A percentile compares a stretch with the other conserved stretches of the same genome.
These are phyloP conservation scores for Mycosphaerella arachidis DNA, from an alignment of 2,329 filamentous ascomycete species.

Conservation along the genomic window DNA sequence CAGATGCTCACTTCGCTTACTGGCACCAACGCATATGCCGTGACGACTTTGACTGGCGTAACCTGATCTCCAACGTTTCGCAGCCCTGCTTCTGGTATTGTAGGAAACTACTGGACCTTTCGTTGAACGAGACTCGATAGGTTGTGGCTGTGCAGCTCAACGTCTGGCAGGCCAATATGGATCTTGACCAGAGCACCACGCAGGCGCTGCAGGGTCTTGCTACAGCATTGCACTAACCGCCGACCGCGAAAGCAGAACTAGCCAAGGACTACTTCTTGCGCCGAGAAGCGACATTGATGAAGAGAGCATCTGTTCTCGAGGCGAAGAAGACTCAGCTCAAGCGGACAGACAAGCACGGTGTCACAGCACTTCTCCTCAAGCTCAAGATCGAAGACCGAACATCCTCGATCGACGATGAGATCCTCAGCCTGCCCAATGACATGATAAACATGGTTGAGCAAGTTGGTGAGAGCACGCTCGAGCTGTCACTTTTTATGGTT, in stretches of 20 bases:
- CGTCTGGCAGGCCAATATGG: background rate
- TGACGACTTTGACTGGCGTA: background rate
- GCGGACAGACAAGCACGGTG: background rate
- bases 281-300: background rate
- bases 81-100: background rate
- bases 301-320: background rate
- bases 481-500: background rate
- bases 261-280: constrained; percentile 5
- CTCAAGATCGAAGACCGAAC: constrained; percentile 2
- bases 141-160: constrained; percentile 6
- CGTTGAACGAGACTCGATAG: background rate
- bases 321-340: background rate
- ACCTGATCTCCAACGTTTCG: background rate
- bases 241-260: background rate
- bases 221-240: background rate
- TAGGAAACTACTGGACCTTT: background rate
- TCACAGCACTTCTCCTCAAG: background rate
- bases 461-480: background rate
- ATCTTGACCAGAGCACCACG: background rate
- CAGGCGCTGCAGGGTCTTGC: background rate
- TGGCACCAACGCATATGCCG: background rate
- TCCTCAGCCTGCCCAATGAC: background rate
- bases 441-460: constrained; percentile 1
- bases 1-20: background rate
- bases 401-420: background rate